Conservation (phyloP, 2,329 filamentous ascomycete species). For the Trichoderma sp. region DNA sequence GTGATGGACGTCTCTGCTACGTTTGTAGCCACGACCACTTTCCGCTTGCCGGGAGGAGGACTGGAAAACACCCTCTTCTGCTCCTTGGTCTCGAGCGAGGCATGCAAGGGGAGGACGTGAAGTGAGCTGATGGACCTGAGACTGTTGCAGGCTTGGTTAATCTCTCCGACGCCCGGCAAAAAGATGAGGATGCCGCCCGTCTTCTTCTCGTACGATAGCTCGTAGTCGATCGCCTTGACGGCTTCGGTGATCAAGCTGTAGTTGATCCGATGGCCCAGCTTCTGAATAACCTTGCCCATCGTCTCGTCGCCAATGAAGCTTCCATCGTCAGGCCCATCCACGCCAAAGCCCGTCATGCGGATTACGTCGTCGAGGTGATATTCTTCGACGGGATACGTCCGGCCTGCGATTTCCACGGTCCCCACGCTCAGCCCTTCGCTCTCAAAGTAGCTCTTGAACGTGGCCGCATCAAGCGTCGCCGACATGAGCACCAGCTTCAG, state of each 20-base stretch:
- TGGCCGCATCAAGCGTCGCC: slow-evolving; percentile 85
- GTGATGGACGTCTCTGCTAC: slow-evolving; percentile 98
- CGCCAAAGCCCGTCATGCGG: slow-evolving; percentile 72
- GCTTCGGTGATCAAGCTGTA: slow-evolving; percentile 83
- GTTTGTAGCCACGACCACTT: slow-evolving; percentile 93
- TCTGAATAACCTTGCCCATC: slow-evolving; percentile 71
- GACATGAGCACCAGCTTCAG: slow-evolving; percentile 95
- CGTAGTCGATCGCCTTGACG: slow-evolving; percentile 77
- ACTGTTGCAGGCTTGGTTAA: slow-evolving; percentile 74
- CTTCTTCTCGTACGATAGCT: slow-evolving; percentile 66
- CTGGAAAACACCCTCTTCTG: slow-evolving; percentile 83
- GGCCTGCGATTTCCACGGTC: slow-evolving; percentile 80
- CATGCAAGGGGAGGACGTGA: slow-evolving; percentile 85
- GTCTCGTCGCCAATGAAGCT: slow-evolving; percentile 52
- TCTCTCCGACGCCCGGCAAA: slow-evolving; percentile 88
- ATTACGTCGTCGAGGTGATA: slow-evolving; percentile 89
- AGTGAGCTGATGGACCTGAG: slow-evolving; percentile 64
- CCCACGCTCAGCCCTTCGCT: slow-evolving; percentile 69
- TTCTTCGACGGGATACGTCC: slow-evolving; percentile 88
- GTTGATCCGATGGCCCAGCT: slow-evolving; percentile 81
- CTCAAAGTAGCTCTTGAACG: slow-evolving; percentile 84
- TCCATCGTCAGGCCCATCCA: slow-evolving; percentile 50
- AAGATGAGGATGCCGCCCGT: slow-evolving; percentile 90
- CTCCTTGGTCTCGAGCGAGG: slow-evolving; percentile 84
- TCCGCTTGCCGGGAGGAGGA: slow-evolving; percentile 77